Percentiles rank a stretch among this genome's conserved stretches.
Evolutionary conservation across 768 basidiomycete species (phyloP).

Genomic region (Phanerodontia chrysosporium): DNA sequence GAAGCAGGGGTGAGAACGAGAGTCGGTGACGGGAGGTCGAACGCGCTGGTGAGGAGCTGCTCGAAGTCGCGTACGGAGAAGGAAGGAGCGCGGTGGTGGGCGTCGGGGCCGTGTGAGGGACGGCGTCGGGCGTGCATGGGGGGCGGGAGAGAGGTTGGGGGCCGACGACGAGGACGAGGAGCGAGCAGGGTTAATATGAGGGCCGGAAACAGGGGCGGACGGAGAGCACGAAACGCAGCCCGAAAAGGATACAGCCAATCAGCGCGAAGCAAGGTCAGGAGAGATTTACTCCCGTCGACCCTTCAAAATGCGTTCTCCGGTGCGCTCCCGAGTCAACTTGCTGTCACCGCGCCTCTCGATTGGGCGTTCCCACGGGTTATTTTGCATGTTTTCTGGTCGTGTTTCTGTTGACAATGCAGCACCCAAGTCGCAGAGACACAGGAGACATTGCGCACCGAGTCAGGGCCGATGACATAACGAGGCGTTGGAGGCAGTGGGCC

Average conservation of each 20-base stretch:
- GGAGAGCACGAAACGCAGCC: not conserved
- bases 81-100: constrained; percentile 11
- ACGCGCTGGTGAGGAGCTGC: constrained; percentile 24
- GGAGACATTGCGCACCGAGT: not conserved
- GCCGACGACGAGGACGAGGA: constrained; percentile 11
- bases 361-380: no score
- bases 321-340: not conserved
- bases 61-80: constrained; percentile 25
- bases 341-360: no score
- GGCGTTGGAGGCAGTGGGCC: not conserved
- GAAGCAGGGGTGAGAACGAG: constrained; percentile 2
- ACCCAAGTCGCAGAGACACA: not conserved
- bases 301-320: not conserved
- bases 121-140: not conserved
- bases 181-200: constrained; percentile 3
- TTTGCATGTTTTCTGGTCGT: no score
- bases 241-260: constrained; percentile 6
- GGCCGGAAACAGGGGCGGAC: not conserved
- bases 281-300: constrained; percentile 1
- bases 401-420: no score
- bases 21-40: constrained; percentile 16
- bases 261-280: not conserved
- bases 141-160: constrained; percentile 9
- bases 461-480: constrained; percentile 5
- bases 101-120: constrained; percentile 10